Percentiles rank a stretch among this genome's conserved stretches.
Conservation (phyloP, 2,329 filamentous ascomycete species). For the Sclerotinia subarctica region DNA sequence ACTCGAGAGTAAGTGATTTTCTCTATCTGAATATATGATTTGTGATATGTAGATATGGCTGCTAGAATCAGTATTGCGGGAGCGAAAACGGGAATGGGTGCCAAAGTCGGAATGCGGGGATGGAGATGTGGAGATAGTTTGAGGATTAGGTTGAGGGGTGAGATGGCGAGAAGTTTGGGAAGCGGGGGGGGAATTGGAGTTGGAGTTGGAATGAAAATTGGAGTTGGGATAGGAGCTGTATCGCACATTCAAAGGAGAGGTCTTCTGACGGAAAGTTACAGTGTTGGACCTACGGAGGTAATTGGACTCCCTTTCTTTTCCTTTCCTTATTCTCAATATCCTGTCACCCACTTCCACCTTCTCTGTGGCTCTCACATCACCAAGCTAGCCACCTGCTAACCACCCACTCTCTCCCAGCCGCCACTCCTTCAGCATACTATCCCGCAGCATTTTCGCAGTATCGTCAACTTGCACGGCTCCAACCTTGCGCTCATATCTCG, state of each 20-base stretch:
- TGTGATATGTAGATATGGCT: not conserved
- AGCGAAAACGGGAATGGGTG: not conserved
- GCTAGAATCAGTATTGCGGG: not conserved
- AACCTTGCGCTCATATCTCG: slow-evolving; percentile 56
- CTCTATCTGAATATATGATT: not conserved
- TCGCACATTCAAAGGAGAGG: slow-evolving; percentile 26
- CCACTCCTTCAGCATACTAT: slow-evolving; percentile 66
- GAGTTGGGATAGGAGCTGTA: not conserved
- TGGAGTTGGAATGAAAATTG: not conserved
- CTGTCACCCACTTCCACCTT: not conserved
- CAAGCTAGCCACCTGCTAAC: not conserved
- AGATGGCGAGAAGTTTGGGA: slow-evolving; percentile 1
- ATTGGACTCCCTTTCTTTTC: slow-evolving; percentile 23
- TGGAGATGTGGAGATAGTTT: not conserved
- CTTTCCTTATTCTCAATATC: not conserved
- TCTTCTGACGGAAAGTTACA: slow-evolving; percentile 38
- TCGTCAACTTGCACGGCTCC: slow-evolving; percentile 64
- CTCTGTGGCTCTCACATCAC: not conserved
- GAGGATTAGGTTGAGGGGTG: not conserved
- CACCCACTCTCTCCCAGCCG: slow-evolving; percentile 48
- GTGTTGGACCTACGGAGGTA: slow-evolving; percentile 40
- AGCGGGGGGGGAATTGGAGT: not conserved
- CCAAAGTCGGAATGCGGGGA: not conserved
- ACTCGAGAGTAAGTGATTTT: not conserved
- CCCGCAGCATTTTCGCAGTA: slow-evolving; percentile 65